These are phyloP conservation scores for Diaporthe sp. DNA, from an alignment of 2,329 filamentous ascomycete species.

Conservation along the genomic window DNA sequence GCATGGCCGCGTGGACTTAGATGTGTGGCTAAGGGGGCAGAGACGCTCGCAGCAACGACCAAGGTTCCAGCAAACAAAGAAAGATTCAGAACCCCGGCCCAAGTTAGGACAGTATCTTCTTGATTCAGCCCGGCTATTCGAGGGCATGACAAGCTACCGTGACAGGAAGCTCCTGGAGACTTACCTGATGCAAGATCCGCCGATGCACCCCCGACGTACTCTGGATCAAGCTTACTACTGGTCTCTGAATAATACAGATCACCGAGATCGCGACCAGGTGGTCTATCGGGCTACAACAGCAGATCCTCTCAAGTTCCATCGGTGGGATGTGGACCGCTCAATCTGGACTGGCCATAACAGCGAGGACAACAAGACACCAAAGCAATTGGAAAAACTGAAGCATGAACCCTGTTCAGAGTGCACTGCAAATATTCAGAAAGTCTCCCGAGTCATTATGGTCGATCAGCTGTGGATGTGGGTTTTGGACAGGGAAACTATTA, in stretches of 20 bases:
- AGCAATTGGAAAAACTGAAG: fast-evolving
- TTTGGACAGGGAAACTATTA: background rate
- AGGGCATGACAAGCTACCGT: conserved; percentile 49
- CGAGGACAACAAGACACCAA: background rate
- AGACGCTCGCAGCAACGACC: no score
- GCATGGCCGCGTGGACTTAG: background rate
- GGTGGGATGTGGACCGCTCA: background rate
- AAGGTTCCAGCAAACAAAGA: no score
- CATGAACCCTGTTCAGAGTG: background rate
- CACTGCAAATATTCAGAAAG: background rate
- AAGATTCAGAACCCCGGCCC: no score
- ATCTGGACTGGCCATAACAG: background rate
- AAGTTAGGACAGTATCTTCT: conserved; percentile 47
- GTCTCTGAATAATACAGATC: conserved; percentile 52
- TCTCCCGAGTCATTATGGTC: background rate
- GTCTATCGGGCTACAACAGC: background rate
- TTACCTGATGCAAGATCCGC: conserved; percentile 48
- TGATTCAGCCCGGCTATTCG: conserved; percentile 48
- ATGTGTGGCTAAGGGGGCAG: background rate
- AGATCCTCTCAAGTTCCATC: background rate
- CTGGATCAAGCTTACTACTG: conserved; percentile 59
- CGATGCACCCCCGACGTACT: conserved; percentile 55
- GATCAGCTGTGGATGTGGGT: conserved; percentile 4
- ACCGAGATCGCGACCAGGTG: conserved; percentile 52
- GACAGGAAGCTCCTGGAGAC: conserved; percentile 49